Evolutionary conservation across 805 yeast genomes (phyloP).

Genomic region (Ogataea corticis): DNA sequence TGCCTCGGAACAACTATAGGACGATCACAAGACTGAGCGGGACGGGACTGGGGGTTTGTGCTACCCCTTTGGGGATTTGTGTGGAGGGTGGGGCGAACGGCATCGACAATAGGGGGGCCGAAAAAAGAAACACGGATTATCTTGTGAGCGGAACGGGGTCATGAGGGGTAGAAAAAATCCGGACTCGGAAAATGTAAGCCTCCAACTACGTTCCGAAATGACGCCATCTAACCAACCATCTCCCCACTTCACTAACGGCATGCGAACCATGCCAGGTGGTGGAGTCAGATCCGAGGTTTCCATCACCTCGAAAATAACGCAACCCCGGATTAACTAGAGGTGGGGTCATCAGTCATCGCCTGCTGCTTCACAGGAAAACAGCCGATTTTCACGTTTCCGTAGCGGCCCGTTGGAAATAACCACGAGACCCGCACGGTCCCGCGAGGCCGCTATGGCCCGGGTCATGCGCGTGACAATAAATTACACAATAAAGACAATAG

Average conservation of each 20-base stretch:
- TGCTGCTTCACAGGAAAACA: neutral
- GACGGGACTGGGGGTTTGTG: conserved; percentile 11
- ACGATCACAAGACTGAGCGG: conserved; percentile 7
- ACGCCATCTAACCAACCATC: no score
- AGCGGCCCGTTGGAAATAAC: conserved; percentile 1
- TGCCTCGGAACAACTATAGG: conserved; percentile 3
- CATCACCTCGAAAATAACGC: conserved; percentile 1
- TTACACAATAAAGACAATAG: conserved; percentile 3
- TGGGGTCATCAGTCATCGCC: conserved; percentile 3
- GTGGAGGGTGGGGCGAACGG: conserved; percentile 13
- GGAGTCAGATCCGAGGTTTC: neutral
- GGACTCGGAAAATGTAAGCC: neutral
- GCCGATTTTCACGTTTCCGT: neutral
- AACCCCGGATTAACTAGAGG: conserved; percentile 5
- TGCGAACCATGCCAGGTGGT: no score
- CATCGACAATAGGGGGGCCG: conserved; percentile 3
- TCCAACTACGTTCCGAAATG: neutral
- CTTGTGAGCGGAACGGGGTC: conserved; percentile 1
- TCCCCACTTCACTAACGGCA: no score
- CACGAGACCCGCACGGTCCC: conserved; percentile 1
- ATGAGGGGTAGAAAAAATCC: neutral
- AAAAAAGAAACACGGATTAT: conserved; percentile 3
- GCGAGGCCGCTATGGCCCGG: conserved; percentile 5
- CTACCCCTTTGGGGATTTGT: conserved; percentile 9
- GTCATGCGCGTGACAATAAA: neutral